phyloP scores from a whole-genome alignment of 2,329 filamentous ascomycete genomes.

The Zasmidium citrigriseum region DNA sequence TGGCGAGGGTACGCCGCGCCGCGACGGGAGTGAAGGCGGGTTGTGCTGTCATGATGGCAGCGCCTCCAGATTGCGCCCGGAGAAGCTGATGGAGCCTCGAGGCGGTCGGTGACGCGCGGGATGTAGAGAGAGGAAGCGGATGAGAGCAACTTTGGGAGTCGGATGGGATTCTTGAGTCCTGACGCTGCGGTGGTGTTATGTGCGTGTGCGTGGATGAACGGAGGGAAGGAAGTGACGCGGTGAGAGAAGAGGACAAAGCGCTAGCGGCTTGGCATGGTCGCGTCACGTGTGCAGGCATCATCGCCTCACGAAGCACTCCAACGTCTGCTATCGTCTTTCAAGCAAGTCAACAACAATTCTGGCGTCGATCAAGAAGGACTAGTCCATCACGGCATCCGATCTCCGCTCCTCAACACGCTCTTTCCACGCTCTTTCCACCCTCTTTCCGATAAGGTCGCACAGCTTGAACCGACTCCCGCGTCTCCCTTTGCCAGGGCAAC shows the following conservation, averaged over 20 bases:
- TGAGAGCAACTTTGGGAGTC: not conserved
- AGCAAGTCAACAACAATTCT: no score
- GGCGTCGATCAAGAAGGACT: no score
- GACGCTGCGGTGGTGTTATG: not conserved
- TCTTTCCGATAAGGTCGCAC: no score
- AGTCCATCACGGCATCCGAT: no score
- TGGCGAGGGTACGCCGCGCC: conserved; percentile 43
- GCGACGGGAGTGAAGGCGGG: conserved; percentile 50
- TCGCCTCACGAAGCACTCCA: not conserved
- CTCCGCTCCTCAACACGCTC: no score
- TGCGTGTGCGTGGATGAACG: conserved; percentile 2
- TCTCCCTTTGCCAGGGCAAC: not conserved
- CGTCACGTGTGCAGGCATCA: not conserved
- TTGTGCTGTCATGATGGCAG: conserved; percentile 28
- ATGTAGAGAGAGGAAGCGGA: not conserved
- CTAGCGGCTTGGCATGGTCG: not conserved
- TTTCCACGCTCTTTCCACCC: no score
- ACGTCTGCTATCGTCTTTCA: no score
- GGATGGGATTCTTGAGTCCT: not conserved
- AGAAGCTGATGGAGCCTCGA: not conserved
- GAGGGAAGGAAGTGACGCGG: conserved; percentile 21
- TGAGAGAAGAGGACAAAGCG: conserved; percentile 5
- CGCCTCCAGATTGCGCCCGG: conserved; percentile 12
- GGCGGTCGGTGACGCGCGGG: conserved; percentile 1
- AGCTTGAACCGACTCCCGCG: not conserved